phyloP scores from a whole-genome alignment of 164 flowering plant species.

The Vitis riparia region DNA sequence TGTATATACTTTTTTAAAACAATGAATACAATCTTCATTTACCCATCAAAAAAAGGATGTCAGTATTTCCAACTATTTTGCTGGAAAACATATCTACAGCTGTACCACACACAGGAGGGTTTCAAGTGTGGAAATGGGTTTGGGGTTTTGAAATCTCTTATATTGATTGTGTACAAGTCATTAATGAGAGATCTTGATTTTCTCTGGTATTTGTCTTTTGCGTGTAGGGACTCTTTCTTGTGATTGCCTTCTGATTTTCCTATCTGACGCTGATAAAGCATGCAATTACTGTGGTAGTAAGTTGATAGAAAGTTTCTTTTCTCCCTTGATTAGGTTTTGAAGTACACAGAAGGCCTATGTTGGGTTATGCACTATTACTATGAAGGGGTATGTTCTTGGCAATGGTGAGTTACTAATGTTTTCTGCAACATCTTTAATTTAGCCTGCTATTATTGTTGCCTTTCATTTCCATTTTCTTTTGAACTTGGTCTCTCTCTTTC shows the following conservation, averaged over 20 bases:
- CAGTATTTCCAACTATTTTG: too few species aligned
- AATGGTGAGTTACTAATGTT: conserved; percentile 57
- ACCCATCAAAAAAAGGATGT: too few species aligned
- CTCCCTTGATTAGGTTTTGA: conserved; percentile 50
- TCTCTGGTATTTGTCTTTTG: too few species aligned
- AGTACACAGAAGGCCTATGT: conserved; percentile 88
- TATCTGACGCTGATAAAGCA: background rate
- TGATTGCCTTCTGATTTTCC: background rate
- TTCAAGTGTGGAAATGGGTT: too few species aligned
- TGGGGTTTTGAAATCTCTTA: too few species aligned
- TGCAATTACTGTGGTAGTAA: background rate
- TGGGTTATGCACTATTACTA: conserved; percentile 99
- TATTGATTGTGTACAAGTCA: too few species aligned
- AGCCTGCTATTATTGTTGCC: background rate
- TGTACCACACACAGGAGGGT: too few species aligned
- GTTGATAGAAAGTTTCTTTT: background rate
- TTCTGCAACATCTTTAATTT: background rate
- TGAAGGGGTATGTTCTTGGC: conserved; percentile 99
- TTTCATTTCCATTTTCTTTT: background rate
- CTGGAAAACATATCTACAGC: too few species aligned
- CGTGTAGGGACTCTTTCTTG: background rate
- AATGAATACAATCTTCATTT: too few species aligned
- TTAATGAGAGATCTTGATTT: too few species aligned
- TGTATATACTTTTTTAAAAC: too few species aligned
- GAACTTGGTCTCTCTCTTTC: background rate